Percentiles rank a stretch among this genome's conserved stretches.
Conservation (phyloP, 1,139 yeast genomes). For the Protomyces macrosporus region DNA sequence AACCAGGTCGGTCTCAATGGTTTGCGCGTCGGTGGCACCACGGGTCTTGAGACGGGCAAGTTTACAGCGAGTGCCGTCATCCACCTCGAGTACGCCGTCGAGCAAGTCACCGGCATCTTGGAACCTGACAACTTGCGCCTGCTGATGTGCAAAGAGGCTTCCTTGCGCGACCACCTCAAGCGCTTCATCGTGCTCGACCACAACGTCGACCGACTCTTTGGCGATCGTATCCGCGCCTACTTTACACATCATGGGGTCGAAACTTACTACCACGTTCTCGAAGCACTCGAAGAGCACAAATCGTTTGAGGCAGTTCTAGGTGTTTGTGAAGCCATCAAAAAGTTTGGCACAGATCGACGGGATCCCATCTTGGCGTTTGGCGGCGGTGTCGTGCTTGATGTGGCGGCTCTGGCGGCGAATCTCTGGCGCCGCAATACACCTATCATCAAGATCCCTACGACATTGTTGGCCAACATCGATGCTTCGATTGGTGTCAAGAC, state of each 20-base stretch:
- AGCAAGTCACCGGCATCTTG: constrained; percentile 14
- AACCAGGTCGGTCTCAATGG: constrained; percentile 23
- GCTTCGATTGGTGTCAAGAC: constrained; percentile 26
- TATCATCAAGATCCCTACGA: constrained; percentile 23
- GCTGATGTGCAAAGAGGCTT: constrained; percentile 7
- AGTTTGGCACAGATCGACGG: constrained; percentile 18
- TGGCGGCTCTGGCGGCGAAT: constrained; percentile 23
- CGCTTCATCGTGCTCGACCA: constrained; percentile 20
- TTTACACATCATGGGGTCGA: constrained; percentile 20
- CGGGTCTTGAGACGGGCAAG: constrained; percentile 22
- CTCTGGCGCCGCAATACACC: constrained; percentile 25
- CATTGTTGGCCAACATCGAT: constrained; percentile 21
- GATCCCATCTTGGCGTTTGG: constrained; percentile 25
- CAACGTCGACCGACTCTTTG: constrained; percentile 14
- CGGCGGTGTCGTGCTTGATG: constrained; percentile 23
- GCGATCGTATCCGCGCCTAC: constrained; percentile 17
- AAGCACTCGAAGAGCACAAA: constrained; percentile 18
- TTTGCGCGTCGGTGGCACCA: constrained; percentile 19
- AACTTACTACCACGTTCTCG: constrained; percentile 12
- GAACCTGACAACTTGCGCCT: constrained; percentile 16
- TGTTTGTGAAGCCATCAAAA: constrained; percentile 17
- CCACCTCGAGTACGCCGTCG: constrained; percentile 18
- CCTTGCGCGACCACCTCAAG: constrained; percentile 10
- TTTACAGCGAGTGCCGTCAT: constrained; percentile 24
- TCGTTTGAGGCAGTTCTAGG: constrained; percentile 13